Conservation (phyloP, 148 eudicot genomes). For the Diospyros kaki region DNA sequence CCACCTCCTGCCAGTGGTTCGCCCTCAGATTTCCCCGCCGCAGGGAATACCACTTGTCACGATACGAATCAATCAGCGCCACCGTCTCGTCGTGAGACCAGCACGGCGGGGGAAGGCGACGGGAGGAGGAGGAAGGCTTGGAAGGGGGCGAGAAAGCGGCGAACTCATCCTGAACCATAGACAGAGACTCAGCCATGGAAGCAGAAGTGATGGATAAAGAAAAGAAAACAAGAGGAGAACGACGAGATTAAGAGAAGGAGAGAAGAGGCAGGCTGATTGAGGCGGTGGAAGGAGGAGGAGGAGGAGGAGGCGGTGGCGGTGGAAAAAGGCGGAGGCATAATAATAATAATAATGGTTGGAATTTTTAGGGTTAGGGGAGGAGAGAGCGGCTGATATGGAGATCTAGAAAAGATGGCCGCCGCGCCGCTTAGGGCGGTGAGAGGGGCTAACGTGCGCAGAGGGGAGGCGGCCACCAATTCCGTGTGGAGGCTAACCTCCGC, state of each 20-base stretch:
- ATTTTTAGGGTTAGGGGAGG: constrained; percentile 11
- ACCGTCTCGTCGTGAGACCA: constrained; percentile 88
- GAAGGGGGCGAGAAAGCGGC: not conserved
- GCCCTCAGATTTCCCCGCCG: constrained; percentile 76
- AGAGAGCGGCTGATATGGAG: constrained; percentile 18
- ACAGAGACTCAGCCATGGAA: constrained; percentile 5
- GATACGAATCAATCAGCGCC: constrained; percentile 64
- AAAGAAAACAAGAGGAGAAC: no score
- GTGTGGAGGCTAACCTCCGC: no score
- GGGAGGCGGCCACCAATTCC: not conserved
- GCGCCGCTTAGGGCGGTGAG: constrained; percentile 16
- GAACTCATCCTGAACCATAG: constrained; percentile 1
- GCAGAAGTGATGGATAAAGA: not conserved
- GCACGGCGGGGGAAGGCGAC: constrained; percentile 88
- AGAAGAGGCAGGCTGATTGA: not conserved
- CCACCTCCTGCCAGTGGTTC: constrained; percentile 78
- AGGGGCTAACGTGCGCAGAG: constrained; percentile 20
- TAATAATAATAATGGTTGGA: not conserved
- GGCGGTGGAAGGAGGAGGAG: not conserved
- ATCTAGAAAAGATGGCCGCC: constrained; percentile 22
- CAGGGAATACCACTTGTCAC: constrained; percentile 74
- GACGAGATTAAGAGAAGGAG: not conserved
- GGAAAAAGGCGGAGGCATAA: not conserved
- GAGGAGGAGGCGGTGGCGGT: not conserved
- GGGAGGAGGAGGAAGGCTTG: constrained; percentile 17